A percentile compares a stretch with the other conserved stretches of the same genome.
These are phyloP conservation scores for Trichoderma sp. DNA, from an alignment of 2,329 filamentous ascomycete species.

Conservation along the genomic window DNA sequence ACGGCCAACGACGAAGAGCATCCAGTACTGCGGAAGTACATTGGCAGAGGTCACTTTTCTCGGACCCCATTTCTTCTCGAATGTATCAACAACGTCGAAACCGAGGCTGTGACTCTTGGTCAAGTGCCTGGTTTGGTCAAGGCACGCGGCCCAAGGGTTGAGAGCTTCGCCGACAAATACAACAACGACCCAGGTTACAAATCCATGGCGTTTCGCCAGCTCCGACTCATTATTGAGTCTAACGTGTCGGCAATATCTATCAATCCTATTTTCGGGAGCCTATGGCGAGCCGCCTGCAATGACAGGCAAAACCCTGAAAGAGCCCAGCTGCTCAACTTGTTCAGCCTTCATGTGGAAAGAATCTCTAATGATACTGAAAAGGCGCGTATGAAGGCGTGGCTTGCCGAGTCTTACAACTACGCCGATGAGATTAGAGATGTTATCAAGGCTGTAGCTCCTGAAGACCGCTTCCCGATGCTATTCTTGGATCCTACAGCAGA, in stretches of 20 bases:
- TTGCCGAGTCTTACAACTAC: slow-evolving; percentile 57
- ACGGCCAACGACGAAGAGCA: slow-evolving; percentile 7
- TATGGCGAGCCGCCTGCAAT: slow-evolving; percentile 55
- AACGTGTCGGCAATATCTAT: slow-evolving; percentile 51
- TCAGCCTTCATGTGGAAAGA: slow-evolving; percentile 46
- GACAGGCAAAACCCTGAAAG: slow-evolving; percentile 49
- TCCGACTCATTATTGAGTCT: slow-evolving; percentile 48
- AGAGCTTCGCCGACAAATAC: slow-evolving; percentile 49
- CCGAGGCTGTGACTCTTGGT: slow-evolving; percentile 31
- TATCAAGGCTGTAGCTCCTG: slow-evolving; percentile 44
- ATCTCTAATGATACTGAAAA: slow-evolving; percentile 43
- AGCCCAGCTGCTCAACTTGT: slow-evolving; percentile 47
- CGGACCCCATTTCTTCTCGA: neutral
- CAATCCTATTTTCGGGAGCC: slow-evolving; percentile 54
- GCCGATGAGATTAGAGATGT: slow-evolving; percentile 47
- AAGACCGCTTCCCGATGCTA: slow-evolving; percentile 51
- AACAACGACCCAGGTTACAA: slow-evolving; percentile 44
- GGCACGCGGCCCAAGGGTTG: slow-evolving; percentile 34
- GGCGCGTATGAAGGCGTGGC: slow-evolving; percentile 50
- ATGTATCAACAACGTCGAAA: slow-evolving; percentile 20
- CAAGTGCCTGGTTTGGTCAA: slow-evolving; percentile 36
- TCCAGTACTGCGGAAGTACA: neutral
- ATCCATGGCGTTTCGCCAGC: slow-evolving; percentile 43
- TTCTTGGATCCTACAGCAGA: slow-evolving; percentile 54
- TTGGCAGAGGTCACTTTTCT: neutral